Conservation (phyloP, 1,284 basidiomycete genomes). For the Inonotus hispidus region DNA sequence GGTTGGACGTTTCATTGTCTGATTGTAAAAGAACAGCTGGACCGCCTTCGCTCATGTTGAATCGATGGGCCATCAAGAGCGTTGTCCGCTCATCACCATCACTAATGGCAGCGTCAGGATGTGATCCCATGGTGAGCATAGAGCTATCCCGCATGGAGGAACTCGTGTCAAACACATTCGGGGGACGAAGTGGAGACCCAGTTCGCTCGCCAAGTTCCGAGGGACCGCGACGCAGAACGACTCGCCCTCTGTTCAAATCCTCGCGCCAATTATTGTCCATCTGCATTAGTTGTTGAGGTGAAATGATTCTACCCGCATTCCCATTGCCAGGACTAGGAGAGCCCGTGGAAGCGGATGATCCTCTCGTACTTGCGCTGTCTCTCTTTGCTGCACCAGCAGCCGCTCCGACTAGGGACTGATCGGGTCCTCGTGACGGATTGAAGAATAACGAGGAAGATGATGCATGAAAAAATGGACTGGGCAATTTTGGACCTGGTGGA, state of each 20-base stretch:
- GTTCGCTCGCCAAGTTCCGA: conserved; percentile 18
- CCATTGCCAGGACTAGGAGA: conserved; percentile 1
- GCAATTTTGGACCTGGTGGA: conserved; percentile 7
- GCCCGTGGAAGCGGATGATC: conserved; percentile 10
- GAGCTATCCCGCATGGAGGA: conserved; percentile 3
- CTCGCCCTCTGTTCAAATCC: conserved; percentile 3
- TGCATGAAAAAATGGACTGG: conserved; percentile 18
- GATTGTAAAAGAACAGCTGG: conserved; percentile 4
- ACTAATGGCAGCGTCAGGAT: conserved; percentile 7
- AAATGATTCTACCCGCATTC: conserved; percentile 13
- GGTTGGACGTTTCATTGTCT: neutral
- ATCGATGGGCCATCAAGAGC: conserved; percentile 19
- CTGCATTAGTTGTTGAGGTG: conserved; percentile 11
- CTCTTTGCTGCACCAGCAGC: conserved; percentile 9
- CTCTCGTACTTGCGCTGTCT: conserved; percentile 16
- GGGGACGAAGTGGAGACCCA: conserved; percentile 16
- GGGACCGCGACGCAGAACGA: conserved; percentile 1
- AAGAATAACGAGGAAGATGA: conserved; percentile 19
- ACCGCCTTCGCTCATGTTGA: conserved; percentile 17
- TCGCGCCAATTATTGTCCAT: conserved; percentile 17
- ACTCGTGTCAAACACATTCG: conserved; percentile 1
- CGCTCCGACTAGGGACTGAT: conserved; percentile 11
- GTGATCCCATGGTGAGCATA: conserved; percentile 11
- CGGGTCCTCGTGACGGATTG: conserved; percentile 18
- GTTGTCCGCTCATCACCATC: conserved; percentile 21